phyloP scores from a whole-genome alignment of 331 rosid species.

The Spiraea crenata region DNA sequence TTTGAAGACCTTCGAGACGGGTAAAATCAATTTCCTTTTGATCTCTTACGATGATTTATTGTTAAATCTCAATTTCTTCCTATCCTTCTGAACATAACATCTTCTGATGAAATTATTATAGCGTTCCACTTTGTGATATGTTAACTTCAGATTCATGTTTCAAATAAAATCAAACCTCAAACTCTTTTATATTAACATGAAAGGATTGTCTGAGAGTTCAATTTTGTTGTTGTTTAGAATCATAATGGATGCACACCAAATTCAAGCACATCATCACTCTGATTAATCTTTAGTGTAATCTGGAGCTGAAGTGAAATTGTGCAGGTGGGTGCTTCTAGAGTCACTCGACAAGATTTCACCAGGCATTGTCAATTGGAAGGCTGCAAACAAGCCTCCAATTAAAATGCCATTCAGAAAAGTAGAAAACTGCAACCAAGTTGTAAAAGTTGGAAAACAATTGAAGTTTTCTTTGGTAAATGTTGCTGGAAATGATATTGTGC shows the following conservation, averaged over 20 bases:
- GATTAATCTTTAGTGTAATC: background rate
- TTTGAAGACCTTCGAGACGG: slow-evolving; percentile 97
- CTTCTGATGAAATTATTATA: background rate
- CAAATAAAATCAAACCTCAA: background rate
- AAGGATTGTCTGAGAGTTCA: background rate
- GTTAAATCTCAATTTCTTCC: background rate
- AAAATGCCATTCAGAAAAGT: slow-evolving; percentile 98
- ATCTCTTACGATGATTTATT: background rate
- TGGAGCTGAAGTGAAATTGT: slow-evolving; percentile 18
- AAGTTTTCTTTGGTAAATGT: slow-evolving; percentile 87
- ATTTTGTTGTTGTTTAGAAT: background rate
- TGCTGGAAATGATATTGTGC: slow-evolving; percentile 96
- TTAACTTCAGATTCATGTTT: background rate
- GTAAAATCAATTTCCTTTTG: slow-evolving; percentile 27
- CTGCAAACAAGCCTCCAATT: slow-evolving; percentile 91
- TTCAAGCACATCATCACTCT: background rate
- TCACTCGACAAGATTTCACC: slow-evolving; percentile 86
- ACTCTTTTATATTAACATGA: background rate
- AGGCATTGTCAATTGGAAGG: slow-evolving; percentile 92
- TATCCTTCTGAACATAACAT: background rate
- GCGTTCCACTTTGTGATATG: background rate
- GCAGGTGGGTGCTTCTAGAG: slow-evolving; percentile 90
- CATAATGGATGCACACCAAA: background rate
- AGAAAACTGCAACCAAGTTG: slow-evolving; percentile 94
- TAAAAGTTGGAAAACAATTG: slow-evolving; percentile 82